Evolutionary conservation across 495 filamentous ascomycete species (phyloP).

Genomic region (Parathielavia appendiculata): DNA sequence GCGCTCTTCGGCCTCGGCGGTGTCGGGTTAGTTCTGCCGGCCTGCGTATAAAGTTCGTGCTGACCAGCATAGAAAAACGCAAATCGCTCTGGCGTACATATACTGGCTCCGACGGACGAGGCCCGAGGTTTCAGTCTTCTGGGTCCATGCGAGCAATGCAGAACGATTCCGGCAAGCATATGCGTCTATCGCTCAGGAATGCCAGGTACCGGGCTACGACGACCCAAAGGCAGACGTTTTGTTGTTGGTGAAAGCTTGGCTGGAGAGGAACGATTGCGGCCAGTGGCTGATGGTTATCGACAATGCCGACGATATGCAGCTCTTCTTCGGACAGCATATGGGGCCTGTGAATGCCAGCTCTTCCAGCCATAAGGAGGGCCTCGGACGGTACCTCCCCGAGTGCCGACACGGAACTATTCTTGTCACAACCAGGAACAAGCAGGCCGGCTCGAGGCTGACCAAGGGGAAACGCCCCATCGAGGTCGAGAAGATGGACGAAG

Average conservation of each 20-base stretch:
- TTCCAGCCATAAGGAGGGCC: background rate
- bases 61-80: conserved; percentile 41
- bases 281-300: conserved; percentile 49
- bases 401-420: too few species aligned
- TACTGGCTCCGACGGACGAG: conserved; percentile 33
- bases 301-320: conserved; percentile 44
- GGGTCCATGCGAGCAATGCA: conserved; percentile 39
- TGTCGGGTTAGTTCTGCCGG: conserved; percentile 40
- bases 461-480: too few species aligned
- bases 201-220: conserved; percentile 27
- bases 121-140: conserved; percentile 42
- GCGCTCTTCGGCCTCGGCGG: conserved; percentile 47
- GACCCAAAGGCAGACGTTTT: conserved; percentile 34
- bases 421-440: too few species aligned
- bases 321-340: conserved; percentile 29
- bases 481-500: too few species aligned
- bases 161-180: conserved; percentile 40
- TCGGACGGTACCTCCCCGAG: conserved; percentile 27
- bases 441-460: too few species aligned
- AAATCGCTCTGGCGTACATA: conserved; percentile 49
- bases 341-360: too few species aligned
- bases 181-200: conserved; percentile 35
- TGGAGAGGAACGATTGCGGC: conserved; percentile 33
- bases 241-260: conserved; percentile 36
- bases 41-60: background rate